phyloP scores from a whole-genome alignment of 1,284 basidiomycete species.

The Naganishia sp. region DNA sequence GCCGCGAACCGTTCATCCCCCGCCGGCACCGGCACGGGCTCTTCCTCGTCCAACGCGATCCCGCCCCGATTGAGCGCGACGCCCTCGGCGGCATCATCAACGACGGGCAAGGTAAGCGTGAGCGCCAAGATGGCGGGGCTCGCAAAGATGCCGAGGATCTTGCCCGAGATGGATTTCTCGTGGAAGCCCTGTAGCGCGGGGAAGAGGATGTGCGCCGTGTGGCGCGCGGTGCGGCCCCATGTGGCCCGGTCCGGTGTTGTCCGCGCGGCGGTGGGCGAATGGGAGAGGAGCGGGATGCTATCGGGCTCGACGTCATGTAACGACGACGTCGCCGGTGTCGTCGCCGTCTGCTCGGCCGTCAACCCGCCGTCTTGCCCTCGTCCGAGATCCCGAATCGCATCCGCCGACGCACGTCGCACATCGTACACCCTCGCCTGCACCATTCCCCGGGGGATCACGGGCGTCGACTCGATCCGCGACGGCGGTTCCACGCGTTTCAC shows the following conservation, averaged over 20 bases:
- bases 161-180: constrained; percentile 70
- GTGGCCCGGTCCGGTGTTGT: no score
- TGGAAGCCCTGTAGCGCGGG: constrained; percentile 79
- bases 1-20: neutral
- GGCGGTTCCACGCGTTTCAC: no score
- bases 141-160: constrained; percentile 75
- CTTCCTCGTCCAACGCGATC: constrained; percentile 43
- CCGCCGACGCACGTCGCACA: constrained; percentile 16
- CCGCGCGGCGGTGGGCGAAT: neutral
- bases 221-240: neutral
- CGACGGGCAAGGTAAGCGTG: constrained; percentile 88
- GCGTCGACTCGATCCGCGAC: constrained; percentile 10
- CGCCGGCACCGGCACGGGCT: constrained; percentile 52
- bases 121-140: constrained; percentile 82
- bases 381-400: constrained; percentile 1
- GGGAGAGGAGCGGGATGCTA: constrained; percentile 10
- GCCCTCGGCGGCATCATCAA: constrained; percentile 56
- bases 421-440: constrained; percentile 3
- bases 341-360: neutral
- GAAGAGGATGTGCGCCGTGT: constrained; percentile 66
- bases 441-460: neutral
- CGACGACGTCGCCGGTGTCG: neutral
- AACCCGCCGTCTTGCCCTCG: neutral
- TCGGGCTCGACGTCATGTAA: constrained; percentile 16
- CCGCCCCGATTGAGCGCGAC: constrained; percentile 39